Evolutionary conservation across 2,329 filamentous ascomycete species (phyloP).

Genomic region (Fusarium sp.): DNA sequence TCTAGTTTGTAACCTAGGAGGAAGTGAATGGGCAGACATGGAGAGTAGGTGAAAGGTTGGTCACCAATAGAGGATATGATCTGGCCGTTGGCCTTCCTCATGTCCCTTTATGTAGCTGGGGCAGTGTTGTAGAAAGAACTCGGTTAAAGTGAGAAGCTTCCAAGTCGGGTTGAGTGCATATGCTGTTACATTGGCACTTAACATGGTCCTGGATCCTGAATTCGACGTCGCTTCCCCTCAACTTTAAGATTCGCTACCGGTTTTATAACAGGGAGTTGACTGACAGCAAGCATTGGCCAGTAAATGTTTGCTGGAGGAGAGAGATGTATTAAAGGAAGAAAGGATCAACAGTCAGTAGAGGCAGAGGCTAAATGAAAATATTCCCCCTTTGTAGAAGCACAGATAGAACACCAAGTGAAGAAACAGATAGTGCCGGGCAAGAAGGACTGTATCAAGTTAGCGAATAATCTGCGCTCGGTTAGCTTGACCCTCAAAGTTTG

Average conservation of each 20-base stretch:
- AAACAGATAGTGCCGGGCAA: constrained; percentile 12
- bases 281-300: not conserved
- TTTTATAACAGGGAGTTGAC: not conserved
- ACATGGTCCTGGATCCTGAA: constrained; percentile 10
- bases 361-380: not conserved
- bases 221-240: constrained; percentile 9
- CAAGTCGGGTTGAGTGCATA: constrained; percentile 12
- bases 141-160: constrained; percentile 11
- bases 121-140: constrained; percentile 11
- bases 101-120: not conserved
- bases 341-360: not conserved
- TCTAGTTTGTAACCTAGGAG: not conserved
- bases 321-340: not conserved
- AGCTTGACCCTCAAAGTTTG: constrained; percentile 10
- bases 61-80: not conserved
- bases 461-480: constrained; percentile 21
- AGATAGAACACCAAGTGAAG: constrained; percentile 1
- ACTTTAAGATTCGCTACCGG: not conserved
- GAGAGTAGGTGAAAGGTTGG: not conserved
- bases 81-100: not conserved
- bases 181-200: constrained; percentile 17
- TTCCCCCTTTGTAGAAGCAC: constrained; percentile 1
- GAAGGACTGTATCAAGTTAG: constrained; percentile 28
- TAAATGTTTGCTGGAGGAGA: not conserved
- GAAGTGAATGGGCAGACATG: too few species aligned